Evolutionary conservation across 371 early-diverging fungal genomes (phyloP), one percentile per base, ranked within the genome.

Genomic region (Blastocladiella emersonii): DNA sequence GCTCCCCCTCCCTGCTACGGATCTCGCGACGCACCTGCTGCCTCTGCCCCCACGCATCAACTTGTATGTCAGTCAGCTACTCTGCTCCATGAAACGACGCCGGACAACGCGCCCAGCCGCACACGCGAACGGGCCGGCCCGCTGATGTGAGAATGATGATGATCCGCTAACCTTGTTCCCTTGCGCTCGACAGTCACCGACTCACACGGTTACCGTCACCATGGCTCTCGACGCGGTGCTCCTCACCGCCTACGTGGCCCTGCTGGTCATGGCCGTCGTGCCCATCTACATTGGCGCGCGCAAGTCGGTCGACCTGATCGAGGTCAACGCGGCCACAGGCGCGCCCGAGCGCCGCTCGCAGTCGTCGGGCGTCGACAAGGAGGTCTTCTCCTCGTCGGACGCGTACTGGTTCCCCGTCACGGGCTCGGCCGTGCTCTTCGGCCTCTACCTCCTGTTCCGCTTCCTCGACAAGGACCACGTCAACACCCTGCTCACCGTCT

Each of bases 331-430:
- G 39, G 39, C 39, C 5, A 48, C 17, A 10, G 48, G n/a, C 48
- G 23, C 17, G 48, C 48, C 48, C n/a, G 10, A 21, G 48, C 48
- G 19, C n/a, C 48, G 48, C 48, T 48, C 48, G n/a, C n/a, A n/a
- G 23, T 21, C 48, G 23, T 19, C 19, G n/a, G 48, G 48, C 48
- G 8, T 48, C 23, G 48, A 51, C 53, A 51, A 51, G 53, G 95
- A 96, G 67, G 83, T 85, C 45, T 80, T 96, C 65, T 82, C 88
- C 6, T 70, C 89, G 6, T 81, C 87, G 66, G 97, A 96, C 73
- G 97, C 97, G 32, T 88, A 90, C 72, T 81, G 86, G 88, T 92
- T 93, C 69, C 95, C 97, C 15, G 70, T 95, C 34, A 84, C 90
- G 69, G 97, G 94, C 34, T 93, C 94, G 19, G 76, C 71, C 27